Evolutionary conservation across 345 rosid species (phyloP), one percentile per base, ranked within the genome.

Genomic region (Populus pruinosa): DNA sequence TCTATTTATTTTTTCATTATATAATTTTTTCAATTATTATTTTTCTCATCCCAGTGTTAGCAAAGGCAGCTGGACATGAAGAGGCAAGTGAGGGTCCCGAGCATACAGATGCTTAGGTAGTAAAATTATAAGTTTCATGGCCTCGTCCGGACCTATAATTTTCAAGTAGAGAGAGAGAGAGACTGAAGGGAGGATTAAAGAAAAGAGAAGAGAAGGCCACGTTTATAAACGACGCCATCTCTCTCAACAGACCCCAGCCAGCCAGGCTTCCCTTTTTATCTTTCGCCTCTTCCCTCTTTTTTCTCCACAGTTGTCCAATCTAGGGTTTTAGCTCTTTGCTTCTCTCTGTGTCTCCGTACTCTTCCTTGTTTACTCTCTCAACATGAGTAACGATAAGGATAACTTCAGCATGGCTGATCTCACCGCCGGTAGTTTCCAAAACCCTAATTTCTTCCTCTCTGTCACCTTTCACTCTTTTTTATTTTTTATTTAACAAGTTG

Each of bases 391-490:
- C 81, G 90, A 89, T 75, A 91, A 89, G 67, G 91, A 83, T 63
- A 88, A 56, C 85, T 79, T 96, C 85, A 85, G 64, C 83, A 83
- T 93, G 88, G 29, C 89, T 63, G 99, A 86, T 91, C 97, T 96
- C 86, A 72, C 81, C 67, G 86, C 91, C 7, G 92, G 99, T 96
- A 79, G 65, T 13, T 0, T 9, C 41, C 35, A 43, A n/a, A 70
- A 13, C 69, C 80, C 62, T 72, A 67, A 4, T 35, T 2, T 13
- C 33, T 53, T 13, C 75, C 36, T 33, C 36, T 33, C 29, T 25
- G 0, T 65, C 0, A 20, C 18, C 11, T 38, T 14, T 13, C 49
- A 1, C 56, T 25, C 31, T 66, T 7, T 12, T 39, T 29, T 23
- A 1, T 27, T 12, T 23, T 53, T 3, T 67, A 2, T 41, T 41